Evolutionary conservation across 106 monocot genomes (phyloP).

Genomic region (Amphibolis antarctica): DNA sequence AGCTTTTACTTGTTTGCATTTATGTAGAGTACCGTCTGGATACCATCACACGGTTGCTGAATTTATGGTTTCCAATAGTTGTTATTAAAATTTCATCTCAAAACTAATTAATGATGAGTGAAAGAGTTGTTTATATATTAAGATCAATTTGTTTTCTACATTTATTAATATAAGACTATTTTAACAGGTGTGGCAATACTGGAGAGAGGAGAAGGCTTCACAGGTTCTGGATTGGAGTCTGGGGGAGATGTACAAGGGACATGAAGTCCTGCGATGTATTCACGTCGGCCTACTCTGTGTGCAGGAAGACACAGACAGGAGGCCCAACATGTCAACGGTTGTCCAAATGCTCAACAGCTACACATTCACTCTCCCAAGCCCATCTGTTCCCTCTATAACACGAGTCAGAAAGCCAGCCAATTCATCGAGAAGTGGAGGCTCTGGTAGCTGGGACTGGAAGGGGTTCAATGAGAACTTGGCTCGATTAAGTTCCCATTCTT

Average conservation of each 20-base stretch:
- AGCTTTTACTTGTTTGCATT: no score
- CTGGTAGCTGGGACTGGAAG: conserved; percentile 4
- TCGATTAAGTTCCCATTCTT: conserved; percentile 1
- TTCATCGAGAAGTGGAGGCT: background rate
- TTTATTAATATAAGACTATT: no score
- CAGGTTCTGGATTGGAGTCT: conserved; percentile 38
- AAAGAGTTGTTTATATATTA: no score
- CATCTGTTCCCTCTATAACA: conserved; percentile 15
- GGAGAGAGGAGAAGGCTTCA: conserved; percentile 27
- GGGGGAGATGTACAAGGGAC: conserved; percentile 12
- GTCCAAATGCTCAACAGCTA: conserved; percentile 38
- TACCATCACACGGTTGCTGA: background rate
- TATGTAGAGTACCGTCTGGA: no score
- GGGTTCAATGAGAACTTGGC: conserved; percentile 1
- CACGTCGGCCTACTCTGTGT: conserved; percentile 54
- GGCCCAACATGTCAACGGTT: conserved; percentile 52
- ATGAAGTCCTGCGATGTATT: conserved; percentile 37
- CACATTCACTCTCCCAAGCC: conserved; percentile 23
- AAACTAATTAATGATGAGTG: no score
- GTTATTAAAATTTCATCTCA: no score
- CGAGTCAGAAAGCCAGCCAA: background rate
- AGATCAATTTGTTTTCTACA: no score
- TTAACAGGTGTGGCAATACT: conserved; percentile 50
- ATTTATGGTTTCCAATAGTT: background rate
- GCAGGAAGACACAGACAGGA: conserved; percentile 34